Percentiles rank a stretch among this genome's conserved stretches.
phyloP scores from a whole-genome alignment of 2,329 filamentous ascomycete genomes.

The Aspergillus hortae region DNA sequence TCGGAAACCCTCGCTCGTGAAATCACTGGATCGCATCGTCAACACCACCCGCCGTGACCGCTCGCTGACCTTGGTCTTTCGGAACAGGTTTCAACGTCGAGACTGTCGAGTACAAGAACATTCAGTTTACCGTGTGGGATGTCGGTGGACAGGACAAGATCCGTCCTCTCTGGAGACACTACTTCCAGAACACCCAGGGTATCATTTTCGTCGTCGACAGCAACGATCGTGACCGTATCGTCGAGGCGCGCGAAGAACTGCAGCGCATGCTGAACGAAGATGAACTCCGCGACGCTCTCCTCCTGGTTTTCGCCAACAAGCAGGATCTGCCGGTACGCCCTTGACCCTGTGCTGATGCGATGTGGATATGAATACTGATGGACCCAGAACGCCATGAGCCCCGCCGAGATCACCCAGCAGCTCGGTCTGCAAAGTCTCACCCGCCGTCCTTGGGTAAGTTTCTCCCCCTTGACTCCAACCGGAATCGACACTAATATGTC shows the following conservation, averaged over 20 bases:
- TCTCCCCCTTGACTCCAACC: slow-evolving; percentile 6
- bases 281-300: slow-evolving; percentile 93
- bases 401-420: slow-evolving; percentile 99
- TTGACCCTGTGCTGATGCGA: neutral
- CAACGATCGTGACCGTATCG: slow-evolving; percentile 97
- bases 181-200: slow-evolving; percentile 99
- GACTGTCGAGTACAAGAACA: slow-evolving; percentile 99
- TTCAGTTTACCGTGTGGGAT: slow-evolving; percentile 99
- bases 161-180: slow-evolving; percentile 97
- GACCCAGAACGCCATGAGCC: slow-evolving; percentile 93
- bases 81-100: slow-evolving; percentile 93
- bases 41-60: too few species aligned
- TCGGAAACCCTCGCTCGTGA: too few species aligned
- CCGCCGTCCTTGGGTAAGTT: slow-evolving; percentile 95
- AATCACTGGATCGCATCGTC: too few species aligned
- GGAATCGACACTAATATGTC: slow-evolving; percentile 16
- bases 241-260: slow-evolving; percentile 93
- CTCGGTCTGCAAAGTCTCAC: slow-evolving; percentile 98
- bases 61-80: slow-evolving; percentile 1
- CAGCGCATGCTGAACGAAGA: slow-evolving; percentile 99
- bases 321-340: slow-evolving; percentile 89
- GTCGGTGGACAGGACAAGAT: slow-evolving; percentile 99
- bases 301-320: slow-evolving; percentile 99
- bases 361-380: slow-evolving; percentile 25
- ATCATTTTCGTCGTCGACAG: slow-evolving; percentile 99